Conservation (phyloP, 192 early-diverging fungal genomes). For the Obelidium mucronatum region DNA sequence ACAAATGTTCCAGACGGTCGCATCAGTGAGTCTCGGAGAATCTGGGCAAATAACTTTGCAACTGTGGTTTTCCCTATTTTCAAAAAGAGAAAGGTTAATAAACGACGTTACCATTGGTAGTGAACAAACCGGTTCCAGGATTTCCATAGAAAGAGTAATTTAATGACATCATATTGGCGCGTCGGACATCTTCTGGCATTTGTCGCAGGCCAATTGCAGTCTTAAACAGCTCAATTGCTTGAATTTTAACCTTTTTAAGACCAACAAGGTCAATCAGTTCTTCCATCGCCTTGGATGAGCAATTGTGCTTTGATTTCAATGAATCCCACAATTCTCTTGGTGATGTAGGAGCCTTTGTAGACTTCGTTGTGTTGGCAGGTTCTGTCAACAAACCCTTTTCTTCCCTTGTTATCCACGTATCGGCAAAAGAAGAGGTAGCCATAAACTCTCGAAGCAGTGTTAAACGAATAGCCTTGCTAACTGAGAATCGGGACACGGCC, state of each 20-base stretch:
- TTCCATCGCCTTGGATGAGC: slow-evolving; percentile 41
- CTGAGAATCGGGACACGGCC: slow-evolving; percentile 25
- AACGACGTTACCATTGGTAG: not conserved
- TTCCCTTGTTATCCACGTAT: not conserved
- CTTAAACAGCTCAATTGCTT: slow-evolving; percentile 41
- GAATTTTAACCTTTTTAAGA: slow-evolving; percentile 39
- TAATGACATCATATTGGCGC: slow-evolving; percentile 37
- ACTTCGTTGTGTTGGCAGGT: not conserved
- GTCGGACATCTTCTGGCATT: slow-evolving; percentile 14
- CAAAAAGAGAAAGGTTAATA: slow-evolving; percentile 10
- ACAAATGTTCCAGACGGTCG: slow-evolving; percentile 30
- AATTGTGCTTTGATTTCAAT: slow-evolving; percentile 33
- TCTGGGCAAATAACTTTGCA: slow-evolving; percentile 42
- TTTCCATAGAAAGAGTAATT: slow-evolving; percentile 47
- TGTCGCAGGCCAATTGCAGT: slow-evolving; percentile 35
- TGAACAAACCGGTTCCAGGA: slow-evolving; percentile 39
- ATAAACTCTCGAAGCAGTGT: slow-evolving; percentile 3
- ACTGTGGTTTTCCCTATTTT: slow-evolving; percentile 47
- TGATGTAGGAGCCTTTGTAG: not conserved
- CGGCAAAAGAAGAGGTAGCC: not conserved
- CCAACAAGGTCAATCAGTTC: slow-evolving; percentile 39
- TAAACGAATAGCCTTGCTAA: not conserved
- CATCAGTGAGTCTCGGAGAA: slow-evolving; percentile 42
- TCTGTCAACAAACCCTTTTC: slow-evolving; percentile 5
- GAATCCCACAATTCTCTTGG: slow-evolving; percentile 30